Conservation (phyloP, 345 rosid genomes). For the Sisymbrium irio region DNA sequence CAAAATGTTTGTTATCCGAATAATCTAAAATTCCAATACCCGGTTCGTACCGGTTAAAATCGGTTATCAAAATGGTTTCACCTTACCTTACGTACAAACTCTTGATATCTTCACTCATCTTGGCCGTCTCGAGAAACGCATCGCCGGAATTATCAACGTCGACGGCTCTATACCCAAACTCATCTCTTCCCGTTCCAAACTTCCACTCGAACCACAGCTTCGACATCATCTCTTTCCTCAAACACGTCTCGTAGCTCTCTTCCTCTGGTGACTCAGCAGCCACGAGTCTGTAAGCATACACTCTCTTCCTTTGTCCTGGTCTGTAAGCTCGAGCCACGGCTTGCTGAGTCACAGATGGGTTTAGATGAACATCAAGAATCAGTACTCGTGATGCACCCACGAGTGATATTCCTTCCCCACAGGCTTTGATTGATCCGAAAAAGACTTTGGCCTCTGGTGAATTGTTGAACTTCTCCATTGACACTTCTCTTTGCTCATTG, state of each 20-base stretch:
- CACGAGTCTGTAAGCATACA: conserved; percentile 61
- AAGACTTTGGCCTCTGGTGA: conserved; percentile 71
- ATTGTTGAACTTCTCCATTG: conserved; percentile 79
- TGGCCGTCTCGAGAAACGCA: conserved; percentile 47
- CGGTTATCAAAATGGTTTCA: conserved; percentile 20
- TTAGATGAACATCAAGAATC: conserved; percentile 80
- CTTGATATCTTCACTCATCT: conserved; percentile 49
- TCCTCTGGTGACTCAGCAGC: conserved; percentile 83
- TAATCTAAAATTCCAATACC: background rate
- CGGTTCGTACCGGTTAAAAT: conserved; percentile 1
- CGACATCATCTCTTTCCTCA: conserved; percentile 61
- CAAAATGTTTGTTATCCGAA: no score
- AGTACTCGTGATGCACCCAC: conserved; percentile 87
- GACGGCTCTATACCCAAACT: conserved; percentile 51
- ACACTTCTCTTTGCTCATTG: conserved; percentile 39
- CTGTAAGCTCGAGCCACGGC: conserved; percentile 86
- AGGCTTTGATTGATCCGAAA: conserved; percentile 88
- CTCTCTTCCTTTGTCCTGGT: conserved; percentile 84
- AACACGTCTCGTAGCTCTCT: conserved; percentile 61
- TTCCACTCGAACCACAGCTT: no score
- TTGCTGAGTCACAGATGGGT: conserved; percentile 98
- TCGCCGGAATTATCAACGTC: conserved; percentile 57
- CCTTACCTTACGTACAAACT: conserved; percentile 48
- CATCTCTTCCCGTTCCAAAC: conserved; percentile 48
- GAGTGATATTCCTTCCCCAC: conserved; percentile 94